phyloP scores from a whole-genome alignment of 441 rosid species.

The Biscutella auriculata region DNA sequence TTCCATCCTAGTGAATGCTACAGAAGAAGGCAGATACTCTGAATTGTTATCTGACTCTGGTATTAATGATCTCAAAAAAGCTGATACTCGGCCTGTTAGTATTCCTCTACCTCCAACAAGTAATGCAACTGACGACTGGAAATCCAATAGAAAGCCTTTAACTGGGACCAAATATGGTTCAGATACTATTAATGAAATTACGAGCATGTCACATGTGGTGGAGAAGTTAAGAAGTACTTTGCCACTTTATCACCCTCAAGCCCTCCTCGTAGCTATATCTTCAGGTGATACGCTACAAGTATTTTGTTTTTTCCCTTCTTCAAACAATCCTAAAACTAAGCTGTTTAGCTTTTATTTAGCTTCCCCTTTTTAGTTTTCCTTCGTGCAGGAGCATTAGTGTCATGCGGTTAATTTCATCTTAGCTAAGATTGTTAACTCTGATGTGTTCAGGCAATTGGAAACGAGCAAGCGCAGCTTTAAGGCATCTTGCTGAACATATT shows the following conservation, averaged over 20 bases:
- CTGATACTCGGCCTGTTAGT: constrained; percentile 15
- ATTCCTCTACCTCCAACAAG: constrained; percentile 18
- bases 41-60: constrained; percentile 30
- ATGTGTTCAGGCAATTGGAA: constrained; percentile 81
- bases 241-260: constrained; percentile 75
- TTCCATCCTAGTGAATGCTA: constrained; percentile 22
- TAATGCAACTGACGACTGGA: constrained; percentile 21
- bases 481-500: constrained; percentile 62
- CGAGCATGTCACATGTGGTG: constrained; percentile 49
- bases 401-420: constrained; percentile 23
- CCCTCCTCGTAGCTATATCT: constrained; percentile 59
- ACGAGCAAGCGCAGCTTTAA: constrained; percentile 67
- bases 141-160: constrained; percentile 22
- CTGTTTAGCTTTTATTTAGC: constrained; percentile 25
- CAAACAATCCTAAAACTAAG: constrained; percentile 12
- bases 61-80: constrained; percentile 19
- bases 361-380: constrained; percentile 22
- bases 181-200: constrained; percentile 23
- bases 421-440: constrained; percentile 29
- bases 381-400: constrained; percentile 25
- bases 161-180: constrained; percentile 26
- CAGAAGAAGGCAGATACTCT: constrained; percentile 20
- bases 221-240: constrained; percentile 49
- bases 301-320: constrained; percentile 1
- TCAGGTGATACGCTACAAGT: constrained; percentile 48